Evolutionary conservation across 2,329 filamentous ascomycete species (phyloP).

Genomic region (Septoria linicola): DNA sequence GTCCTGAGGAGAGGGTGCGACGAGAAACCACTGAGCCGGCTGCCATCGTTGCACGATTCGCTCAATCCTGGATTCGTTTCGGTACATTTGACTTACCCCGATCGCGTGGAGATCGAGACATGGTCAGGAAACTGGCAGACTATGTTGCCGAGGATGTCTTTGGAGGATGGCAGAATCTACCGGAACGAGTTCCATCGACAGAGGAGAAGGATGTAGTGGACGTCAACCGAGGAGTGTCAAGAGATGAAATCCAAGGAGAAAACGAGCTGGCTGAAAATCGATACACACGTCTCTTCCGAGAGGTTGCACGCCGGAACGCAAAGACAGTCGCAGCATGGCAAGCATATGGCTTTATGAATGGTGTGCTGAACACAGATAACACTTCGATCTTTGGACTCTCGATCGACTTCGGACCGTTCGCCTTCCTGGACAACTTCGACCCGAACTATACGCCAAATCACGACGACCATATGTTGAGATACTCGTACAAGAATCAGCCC

Average conservation of each 20-base stretch:
- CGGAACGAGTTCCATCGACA: slow-evolving; percentile 53
- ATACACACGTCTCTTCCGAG: slow-evolving; percentile 81
- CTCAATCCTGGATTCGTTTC: slow-evolving; percentile 84
- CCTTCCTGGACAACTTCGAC: slow-evolving; percentile 97
- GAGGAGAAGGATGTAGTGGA: slow-evolving; percentile 52
- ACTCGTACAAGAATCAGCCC: slow-evolving; percentile 91
- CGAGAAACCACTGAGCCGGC: slow-evolving; percentile 84
- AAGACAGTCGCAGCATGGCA: slow-evolving; percentile 90
- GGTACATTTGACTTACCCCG: slow-evolving; percentile 96
- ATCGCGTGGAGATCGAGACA: slow-evolving; percentile 71
- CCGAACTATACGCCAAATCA: slow-evolving; percentile 94
- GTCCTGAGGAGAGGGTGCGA: slow-evolving; percentile 69
- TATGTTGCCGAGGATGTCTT: slow-evolving; percentile 89
- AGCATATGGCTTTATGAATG: slow-evolving; percentile 98
- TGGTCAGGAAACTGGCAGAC: slow-evolving; percentile 72
- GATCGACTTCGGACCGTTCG: slow-evolving; percentile 94
- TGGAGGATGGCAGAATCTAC: slow-evolving; percentile 80
- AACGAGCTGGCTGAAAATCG: slow-evolving; percentile 74
- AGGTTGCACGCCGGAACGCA: slow-evolving; percentile 82
- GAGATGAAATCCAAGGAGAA: slow-evolving; percentile 62
- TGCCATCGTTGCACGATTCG: slow-evolving; percentile 88
- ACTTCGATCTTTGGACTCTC: slow-evolving; percentile 86
- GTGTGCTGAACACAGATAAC: slow-evolving; percentile 96
- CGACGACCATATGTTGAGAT: slow-evolving; percentile 83
- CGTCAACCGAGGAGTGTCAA: slow-evolving; percentile 39